Evolutionary conservation across 345 rosid species (phyloP).

Genomic region (Gossypium anomalum): DNA sequence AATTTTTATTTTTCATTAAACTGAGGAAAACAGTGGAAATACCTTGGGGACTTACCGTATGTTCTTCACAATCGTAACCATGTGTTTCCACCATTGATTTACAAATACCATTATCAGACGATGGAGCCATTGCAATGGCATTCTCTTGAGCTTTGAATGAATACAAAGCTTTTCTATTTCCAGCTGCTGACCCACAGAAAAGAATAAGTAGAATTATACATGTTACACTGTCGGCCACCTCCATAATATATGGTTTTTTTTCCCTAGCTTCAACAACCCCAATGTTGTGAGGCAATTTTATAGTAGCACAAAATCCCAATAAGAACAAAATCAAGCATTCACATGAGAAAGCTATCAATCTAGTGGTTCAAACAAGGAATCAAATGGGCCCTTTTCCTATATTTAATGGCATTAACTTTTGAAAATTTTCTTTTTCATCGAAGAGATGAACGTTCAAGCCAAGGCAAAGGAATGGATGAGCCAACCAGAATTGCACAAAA

Average conservation of each 20-base stretch:
- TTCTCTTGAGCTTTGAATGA: neutral
- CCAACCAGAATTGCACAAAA: neutral
- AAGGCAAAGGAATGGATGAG: neutral
- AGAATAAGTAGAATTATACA: conserved; percentile 13
- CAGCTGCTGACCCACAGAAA: conserved; percentile 25
- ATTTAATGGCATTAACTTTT: neutral
- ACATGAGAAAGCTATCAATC: neutral
- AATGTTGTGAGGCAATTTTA: conserved; percentile 11
- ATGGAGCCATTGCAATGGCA: neutral
- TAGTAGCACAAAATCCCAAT: conserved; percentile 12
- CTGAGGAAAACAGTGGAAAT: neutral
- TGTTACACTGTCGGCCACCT: conserved; percentile 14
- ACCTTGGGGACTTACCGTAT: conserved; percentile 22
- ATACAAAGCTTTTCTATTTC: conserved; percentile 10
- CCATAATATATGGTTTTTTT: neutral
- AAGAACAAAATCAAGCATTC: neutral
- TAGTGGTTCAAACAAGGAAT: conserved; percentile 9
- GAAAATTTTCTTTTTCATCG: conserved; percentile 12
- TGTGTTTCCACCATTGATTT: conserved; percentile 23
- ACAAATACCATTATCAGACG: conserved; percentile 25
- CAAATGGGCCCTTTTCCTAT: neutral
- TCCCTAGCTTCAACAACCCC: conserved; percentile 18
- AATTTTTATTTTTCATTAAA: neutral
- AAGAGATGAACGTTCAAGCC: neutral
- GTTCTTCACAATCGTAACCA: conserved; percentile 41